phyloP scores from a whole-genome alignment of 108 stramenopile genomes.

The Skeletonema costatum region DNA sequence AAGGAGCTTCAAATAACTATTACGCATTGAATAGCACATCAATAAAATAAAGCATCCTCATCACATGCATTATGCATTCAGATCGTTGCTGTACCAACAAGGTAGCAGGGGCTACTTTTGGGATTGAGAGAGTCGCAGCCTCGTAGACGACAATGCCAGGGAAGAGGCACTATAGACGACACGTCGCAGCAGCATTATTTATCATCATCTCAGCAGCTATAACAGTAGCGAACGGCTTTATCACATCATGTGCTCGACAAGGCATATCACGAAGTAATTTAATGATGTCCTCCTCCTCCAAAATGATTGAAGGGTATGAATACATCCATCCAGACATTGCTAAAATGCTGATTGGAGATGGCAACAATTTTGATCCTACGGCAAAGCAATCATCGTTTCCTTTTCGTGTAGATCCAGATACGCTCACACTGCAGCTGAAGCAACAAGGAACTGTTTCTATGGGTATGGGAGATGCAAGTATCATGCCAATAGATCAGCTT shows the following conservation, averaged over 20 bases:
- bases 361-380: not conserved
- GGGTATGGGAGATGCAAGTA: not conserved
- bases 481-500: constrained; percentile 22
- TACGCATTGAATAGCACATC: no score
- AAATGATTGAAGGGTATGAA: constrained; percentile 23
- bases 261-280: not conserved
- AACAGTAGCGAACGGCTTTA: not conserved
- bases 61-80: no score
- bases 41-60: no score
- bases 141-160: not conserved
- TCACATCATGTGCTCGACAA: not conserved
- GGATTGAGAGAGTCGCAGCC: no score
- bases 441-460: not conserved
- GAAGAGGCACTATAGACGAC: not conserved
- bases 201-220: not conserved
- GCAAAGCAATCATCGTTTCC: not conserved
- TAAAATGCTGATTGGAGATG: constrained; percentile 9
- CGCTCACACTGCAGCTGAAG: constrained; percentile 4
- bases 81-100: no score
- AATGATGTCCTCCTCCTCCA: not conserved
- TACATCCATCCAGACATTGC: constrained; percentile 28
- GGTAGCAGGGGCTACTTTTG: no score
- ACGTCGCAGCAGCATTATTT: not conserved
- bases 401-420: constrained; percentile 17
- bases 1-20: no score